These are phyloP conservation scores for Chrysanthemum seticuspe DNA, from an alignment of 129 eudicot species.

Conservation along the genomic window DNA sequence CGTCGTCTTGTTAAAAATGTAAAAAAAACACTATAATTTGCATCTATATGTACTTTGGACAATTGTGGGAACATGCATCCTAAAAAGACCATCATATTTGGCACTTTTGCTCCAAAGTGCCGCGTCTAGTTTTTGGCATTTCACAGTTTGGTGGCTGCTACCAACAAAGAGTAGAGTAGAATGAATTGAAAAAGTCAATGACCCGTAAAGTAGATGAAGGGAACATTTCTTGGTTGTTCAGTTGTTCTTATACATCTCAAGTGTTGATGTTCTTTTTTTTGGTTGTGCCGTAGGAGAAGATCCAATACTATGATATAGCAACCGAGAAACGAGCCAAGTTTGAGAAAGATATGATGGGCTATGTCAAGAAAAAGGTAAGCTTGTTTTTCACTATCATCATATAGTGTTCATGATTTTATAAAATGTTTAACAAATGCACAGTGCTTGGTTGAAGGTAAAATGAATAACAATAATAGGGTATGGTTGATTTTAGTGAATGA, in stretches of 20 bases:
- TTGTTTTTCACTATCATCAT: neutral
- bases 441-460: neutral
- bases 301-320: slow-evolving; percentile 78
- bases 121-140: neutral
- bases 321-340: slow-evolving; percentile 78
- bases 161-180: neutral
- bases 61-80: slow-evolving; percentile 7
- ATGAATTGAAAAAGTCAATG: slow-evolving; percentile 1
- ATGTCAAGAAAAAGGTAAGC: slow-evolving; percentile 52
- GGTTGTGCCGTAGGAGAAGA: slow-evolving; percentile 53
- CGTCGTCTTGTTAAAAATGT: neutral
- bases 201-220: slow-evolving; percentile 1
- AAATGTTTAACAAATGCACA: neutral
- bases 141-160: neutral
- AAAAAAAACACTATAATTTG: neutral
- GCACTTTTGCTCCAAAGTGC: slow-evolving; percentile 6
- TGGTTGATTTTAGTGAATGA: neutral
- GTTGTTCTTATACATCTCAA: neutral
- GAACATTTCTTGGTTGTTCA: slow-evolving; percentile 9
- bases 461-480: neutral
- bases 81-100: neutral
- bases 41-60: neutral
- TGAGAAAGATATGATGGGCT: slow-evolving; percentile 66
- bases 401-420: neutral
- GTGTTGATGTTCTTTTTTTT: neutral